Conservation (phyloP, 2,329 filamentous ascomycete species). For the Fusarium sp. region DNA sequence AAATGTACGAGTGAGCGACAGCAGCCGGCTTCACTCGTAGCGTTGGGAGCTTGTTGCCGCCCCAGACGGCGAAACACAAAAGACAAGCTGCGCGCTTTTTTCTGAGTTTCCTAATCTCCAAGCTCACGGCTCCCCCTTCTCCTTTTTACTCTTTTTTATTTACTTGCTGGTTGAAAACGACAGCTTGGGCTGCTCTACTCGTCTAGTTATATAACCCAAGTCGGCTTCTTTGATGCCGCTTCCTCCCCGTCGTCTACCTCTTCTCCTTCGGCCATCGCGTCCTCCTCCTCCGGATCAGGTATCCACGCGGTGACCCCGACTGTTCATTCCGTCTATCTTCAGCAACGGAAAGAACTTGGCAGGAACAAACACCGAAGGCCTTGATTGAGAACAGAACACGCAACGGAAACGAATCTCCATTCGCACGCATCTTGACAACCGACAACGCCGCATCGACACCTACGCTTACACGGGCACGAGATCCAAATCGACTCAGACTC, state of each 20-base stretch:
- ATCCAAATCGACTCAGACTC: conserved; percentile 28
- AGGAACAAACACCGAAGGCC: conserved; percentile 2
- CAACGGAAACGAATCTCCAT: conserved; percentile 22
- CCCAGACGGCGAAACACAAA: conserved; percentile 38
- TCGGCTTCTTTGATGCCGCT: conserved; percentile 37
- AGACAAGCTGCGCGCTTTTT: conserved; percentile 46
- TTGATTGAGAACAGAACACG: conserved; percentile 10
- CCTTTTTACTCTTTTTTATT: conserved; percentile 10
- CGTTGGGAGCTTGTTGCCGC: conserved; percentile 18
- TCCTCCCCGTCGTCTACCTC: conserved; percentile 25
- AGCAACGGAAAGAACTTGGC: conserved; percentile 9
- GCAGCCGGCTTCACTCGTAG: conserved; percentile 40
- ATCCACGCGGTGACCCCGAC: conserved; percentile 20
- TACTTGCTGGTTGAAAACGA: conserved; percentile 1
- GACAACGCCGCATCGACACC: conserved; percentile 16
- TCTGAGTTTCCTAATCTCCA: conserved; percentile 15
- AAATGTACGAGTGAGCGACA: conserved; percentile 30
- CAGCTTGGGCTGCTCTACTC: conserved; percentile 16
- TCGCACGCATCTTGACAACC: conserved; percentile 5
- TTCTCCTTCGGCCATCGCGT: conserved; percentile 32
- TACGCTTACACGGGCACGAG: conserved; percentile 36
- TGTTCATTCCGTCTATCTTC: too few species aligned
- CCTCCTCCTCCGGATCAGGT: conserved; percentile 11
- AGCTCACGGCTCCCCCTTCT: conserved; percentile 10
- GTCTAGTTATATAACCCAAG: conserved; percentile 7